Percentiles rank a stretch among this genome's conserved stretches.
Conservation (phyloP, 306 rosid genomes). For the Vicia villosa region DNA sequence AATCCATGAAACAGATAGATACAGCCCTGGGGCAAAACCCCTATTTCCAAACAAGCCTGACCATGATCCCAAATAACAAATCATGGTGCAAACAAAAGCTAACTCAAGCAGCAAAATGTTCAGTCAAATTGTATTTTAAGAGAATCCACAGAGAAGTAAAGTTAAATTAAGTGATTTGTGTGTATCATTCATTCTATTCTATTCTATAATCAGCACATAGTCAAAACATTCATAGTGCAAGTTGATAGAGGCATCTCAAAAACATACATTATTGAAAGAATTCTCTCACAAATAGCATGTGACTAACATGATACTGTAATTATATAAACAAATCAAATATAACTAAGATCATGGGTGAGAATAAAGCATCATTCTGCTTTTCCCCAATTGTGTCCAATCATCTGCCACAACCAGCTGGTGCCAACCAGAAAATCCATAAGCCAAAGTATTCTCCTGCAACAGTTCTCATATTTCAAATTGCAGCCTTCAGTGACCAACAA, state of each 20-base stretch:
- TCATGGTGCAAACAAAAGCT: slow-evolving; percentile 3
- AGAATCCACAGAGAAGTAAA: not conserved
- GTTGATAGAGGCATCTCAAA: slow-evolving; percentile 25
- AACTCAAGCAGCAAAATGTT: not conserved
- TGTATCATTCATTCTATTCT: not conserved
- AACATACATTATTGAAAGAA: slow-evolving; percentile 23
- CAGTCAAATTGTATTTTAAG: too few species aligned
- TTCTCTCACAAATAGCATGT: slow-evolving; percentile 11
- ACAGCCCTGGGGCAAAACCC: not conserved
- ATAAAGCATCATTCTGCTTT: slow-evolving; percentile 34
- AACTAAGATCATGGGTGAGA: slow-evolving; percentile 16
- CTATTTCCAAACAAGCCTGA: slow-evolving; percentile 6
- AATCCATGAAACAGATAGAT: slow-evolving; percentile 21
- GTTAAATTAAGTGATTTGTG: not conserved
- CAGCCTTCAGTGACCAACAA: slow-evolving; percentile 27
- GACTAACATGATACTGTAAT: slow-evolving; percentile 3
- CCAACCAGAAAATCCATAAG: slow-evolving; percentile 27
- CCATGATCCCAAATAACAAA: slow-evolving; percentile 4
- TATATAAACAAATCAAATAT: slow-evolving; percentile 17
- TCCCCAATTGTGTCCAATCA: slow-evolving; percentile 20
- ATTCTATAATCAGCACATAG: slow-evolving; percentile 14
- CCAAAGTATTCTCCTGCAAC: slow-evolving; percentile 12
- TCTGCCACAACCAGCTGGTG: slow-evolving; percentile 25
- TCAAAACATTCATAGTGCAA: slow-evolving; percentile 22
- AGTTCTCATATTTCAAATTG: slow-evolving; percentile 20